phyloP scores from a whole-genome alignment of 768 basidiomycete genomes.

The Lactarius quietus region DNA sequence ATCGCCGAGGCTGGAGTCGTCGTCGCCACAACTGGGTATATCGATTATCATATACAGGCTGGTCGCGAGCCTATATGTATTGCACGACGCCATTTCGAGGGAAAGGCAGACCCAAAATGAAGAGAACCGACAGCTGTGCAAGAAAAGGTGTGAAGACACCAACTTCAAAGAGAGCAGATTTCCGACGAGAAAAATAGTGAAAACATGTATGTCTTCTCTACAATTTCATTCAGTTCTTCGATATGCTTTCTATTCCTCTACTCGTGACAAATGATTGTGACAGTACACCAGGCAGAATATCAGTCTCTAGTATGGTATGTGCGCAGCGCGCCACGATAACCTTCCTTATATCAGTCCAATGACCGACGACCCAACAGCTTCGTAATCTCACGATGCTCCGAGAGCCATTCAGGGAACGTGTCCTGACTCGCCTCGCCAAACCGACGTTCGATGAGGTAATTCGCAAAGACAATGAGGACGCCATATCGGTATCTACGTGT shows the following conservation, averaged over 20 bases:
- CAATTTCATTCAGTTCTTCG: background rate
- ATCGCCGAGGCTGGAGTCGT: no score
- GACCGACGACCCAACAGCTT: constrained; percentile 64
- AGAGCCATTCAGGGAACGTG: constrained; percentile 81
- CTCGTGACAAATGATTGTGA: background rate
- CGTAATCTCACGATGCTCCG: constrained; percentile 80
- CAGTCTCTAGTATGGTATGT: background rate
- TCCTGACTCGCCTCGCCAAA: constrained; percentile 39
- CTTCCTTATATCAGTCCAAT: constrained; percentile 45
- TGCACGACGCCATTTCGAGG: no score
- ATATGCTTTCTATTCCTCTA: background rate
- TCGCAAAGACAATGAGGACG: constrained; percentile 89
- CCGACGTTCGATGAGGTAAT: constrained; percentile 79
- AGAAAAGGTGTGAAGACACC: no score
- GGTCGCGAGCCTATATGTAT: no score
- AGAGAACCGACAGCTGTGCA: background rate
- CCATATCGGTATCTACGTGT: constrained; percentile 75
- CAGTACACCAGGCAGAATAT: background rate
- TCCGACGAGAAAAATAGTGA: background rate
- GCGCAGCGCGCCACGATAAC: background rate
- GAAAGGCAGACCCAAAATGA: no score
- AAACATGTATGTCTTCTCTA: background rate
- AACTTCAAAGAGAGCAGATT: background rate
- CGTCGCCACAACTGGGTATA: no score
- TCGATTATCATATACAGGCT: no score